Percentiles rank a stretch among this genome's conserved stretches.
Conservation (phyloP, 1,284 basidiomycete genomes). For the Xerocomus cyaneibrunnescens region DNA sequence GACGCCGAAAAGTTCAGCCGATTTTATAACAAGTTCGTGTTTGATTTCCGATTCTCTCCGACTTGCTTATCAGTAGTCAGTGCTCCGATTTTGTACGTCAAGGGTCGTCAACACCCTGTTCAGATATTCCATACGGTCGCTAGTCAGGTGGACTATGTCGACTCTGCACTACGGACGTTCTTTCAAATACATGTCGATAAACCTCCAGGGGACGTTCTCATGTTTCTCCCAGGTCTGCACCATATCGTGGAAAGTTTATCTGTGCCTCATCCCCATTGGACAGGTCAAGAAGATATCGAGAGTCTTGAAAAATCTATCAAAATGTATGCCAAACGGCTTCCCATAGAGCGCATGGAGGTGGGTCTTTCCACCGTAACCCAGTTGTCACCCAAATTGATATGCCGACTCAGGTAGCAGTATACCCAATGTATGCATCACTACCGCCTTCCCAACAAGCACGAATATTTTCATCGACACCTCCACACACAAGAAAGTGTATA, state of each 20-base stretch:
- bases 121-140: conserved; percentile 71
- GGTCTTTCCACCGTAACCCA: conserved; percentile 23
- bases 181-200: conserved; percentile 87
- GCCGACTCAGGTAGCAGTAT: conserved; percentile 61
- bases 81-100: conserved; percentile 85
- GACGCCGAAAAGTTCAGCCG: conserved; percentile 92
- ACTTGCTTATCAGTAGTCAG: conserved; percentile 49
- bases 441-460: conserved; percentile 76
- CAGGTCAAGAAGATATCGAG: conserved; percentile 97
- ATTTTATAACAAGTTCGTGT: conserved; percentile 80
- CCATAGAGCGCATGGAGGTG: conserved; percentile 53
- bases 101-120: conserved; percentile 94
- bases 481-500: conserved; percentile 83
- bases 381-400: neutral
- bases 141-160: conserved; percentile 83
- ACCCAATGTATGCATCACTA: conserved; percentile 84
- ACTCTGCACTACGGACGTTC: conserved; percentile 86
- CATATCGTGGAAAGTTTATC: neutral
- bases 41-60: neutral
- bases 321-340: conserved; percentile 63
- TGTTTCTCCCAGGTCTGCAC: conserved; percentile 82
- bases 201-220: conserved; percentile 85
- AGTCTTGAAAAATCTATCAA: conserved; percentile 74
- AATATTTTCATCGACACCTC: conserved; percentile 73
- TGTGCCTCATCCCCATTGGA: conserved; percentile 1